Base-by-base conservation (phyloP, 129 eudicot species). In the Calendula officinalis region DNA sequence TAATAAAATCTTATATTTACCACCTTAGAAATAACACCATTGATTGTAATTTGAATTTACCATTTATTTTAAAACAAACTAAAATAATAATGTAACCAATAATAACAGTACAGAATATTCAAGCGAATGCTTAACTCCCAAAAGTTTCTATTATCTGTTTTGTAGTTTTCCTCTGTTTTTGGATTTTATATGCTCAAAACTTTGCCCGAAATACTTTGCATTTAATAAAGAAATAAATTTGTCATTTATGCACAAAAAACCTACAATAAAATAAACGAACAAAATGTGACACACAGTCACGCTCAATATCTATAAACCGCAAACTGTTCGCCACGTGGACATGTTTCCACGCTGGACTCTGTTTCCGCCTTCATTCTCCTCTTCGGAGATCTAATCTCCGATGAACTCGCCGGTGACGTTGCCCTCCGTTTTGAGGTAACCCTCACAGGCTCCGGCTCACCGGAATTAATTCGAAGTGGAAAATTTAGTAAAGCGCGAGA, bases 401-500 rank as follows among this genome's bases (percentile, higher is more conserved):
- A 60, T 3, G 82, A 74, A 13, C 55, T 64, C 38, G 54, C 81
- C 57, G 79, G 78, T 4, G 78, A 73, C 12, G 66, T 36, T 2
- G 67, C 49, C 8, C 73, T 71, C 46, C 95, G 81, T 67, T 81
- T 86, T 1, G 88, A 76, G 8, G 75, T 65, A 5, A 86, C n/a
- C 62, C 97, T 65, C 0, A 83, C 84, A 2, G 95, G 97, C 66
- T 75, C 95, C 40, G 97, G 95, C 81, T 90, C 95, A 1, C 95
- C 95, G 12, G 88, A 83, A 49, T 90, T 90, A 34, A 90, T 77
- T 66, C 95, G 56, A 4, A 81, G 71, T 4, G 97, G 97, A 57
- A 89, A 89, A 63, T 89, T 89, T 15, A 89, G 67, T 56, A 89
- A 58, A 56, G 97, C 97, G 36, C 92, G 83, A 7, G 97, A 70